These are phyloP conservation scores for Biancaea sappan DNA, from an alignment of 306 rosid species.

Conservation along the genomic window DNA sequence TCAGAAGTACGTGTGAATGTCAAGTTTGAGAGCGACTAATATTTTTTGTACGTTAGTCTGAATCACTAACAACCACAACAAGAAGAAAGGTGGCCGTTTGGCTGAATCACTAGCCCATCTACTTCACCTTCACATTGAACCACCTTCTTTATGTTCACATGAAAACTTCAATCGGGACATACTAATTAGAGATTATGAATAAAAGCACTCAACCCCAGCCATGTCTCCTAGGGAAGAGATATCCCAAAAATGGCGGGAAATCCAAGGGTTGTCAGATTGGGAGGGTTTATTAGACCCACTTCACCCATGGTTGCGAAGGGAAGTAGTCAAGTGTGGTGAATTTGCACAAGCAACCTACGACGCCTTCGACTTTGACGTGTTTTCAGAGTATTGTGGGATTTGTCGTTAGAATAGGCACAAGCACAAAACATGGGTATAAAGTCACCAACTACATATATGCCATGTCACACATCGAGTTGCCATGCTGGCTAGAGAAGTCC, in stretches of 20 bases:
- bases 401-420: slow-evolving; percentile 52
- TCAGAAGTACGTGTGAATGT: too few species aligned
- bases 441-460: slow-evolving; percentile 63
- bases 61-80: too few species aligned
- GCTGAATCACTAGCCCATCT: slow-evolving; percentile 55
- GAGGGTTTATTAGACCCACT: slow-evolving; percentile 57
- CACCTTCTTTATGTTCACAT: slow-evolving; percentile 27
- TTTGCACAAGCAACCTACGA: slow-evolving; percentile 75
- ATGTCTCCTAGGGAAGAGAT: slow-evolving; percentile 60
- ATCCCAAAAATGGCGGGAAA: slow-evolving; percentile 54
- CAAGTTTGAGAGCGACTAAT: too few species aligned
- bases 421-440: slow-evolving; percentile 41
- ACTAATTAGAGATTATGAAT: slow-evolving; percentile 3
- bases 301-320: slow-evolving; percentile 60
- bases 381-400: slow-evolving; percentile 67
- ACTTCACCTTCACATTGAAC: slow-evolving; percentile 50
- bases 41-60: too few species aligned
- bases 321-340: slow-evolving; percentile 71
- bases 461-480: slow-evolving; percentile 61
- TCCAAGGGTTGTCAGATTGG: slow-evolving; percentile 58
- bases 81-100: too few species aligned
- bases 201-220: slow-evolving; percentile 52
- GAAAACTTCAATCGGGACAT: slow-evolving; percentile 11
- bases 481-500: slow-evolving; percentile 63
- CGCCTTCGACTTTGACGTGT: slow-evolving; percentile 63